Conservation (phyloP, 2,329 filamentous ascomycete species). For the Rhynchosporium graminicola region DNA sequence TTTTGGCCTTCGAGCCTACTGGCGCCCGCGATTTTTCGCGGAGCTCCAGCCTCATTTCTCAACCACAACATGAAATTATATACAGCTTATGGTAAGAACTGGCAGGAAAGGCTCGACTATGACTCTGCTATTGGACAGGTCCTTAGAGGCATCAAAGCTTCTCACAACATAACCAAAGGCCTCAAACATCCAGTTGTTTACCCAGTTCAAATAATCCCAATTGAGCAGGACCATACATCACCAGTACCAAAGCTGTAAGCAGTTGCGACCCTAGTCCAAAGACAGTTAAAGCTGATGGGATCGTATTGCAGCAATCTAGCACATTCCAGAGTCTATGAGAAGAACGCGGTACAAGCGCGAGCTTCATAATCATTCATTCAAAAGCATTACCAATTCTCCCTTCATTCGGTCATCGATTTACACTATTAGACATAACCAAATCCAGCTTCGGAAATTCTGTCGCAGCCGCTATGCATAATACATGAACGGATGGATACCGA, state of each 20-base stretch:
- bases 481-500: constrained; percentile 5
- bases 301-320: neutral
- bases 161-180: neutral
- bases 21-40: no score
- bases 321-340: neutral
- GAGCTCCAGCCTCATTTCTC: no score
- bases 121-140: neutral
- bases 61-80: no score
- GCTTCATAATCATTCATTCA: neutral
- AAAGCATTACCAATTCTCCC: neutral
- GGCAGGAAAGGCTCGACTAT: no score
- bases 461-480: constrained; percentile 1
- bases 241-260: neutral
- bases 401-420: neutral
- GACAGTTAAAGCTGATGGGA: neutral
- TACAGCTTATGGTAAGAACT: no score
- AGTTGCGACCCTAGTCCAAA: no score
- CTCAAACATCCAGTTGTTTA: neutral
- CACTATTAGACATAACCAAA: neutral
- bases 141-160: neutral
- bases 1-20: no score
- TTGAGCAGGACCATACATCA: neutral
- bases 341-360: neutral
- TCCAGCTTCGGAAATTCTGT: neutral
- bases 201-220: neutral